Conservation (phyloP, 768 basidiomycete species). For the Cubamyces lactineus region DNA sequence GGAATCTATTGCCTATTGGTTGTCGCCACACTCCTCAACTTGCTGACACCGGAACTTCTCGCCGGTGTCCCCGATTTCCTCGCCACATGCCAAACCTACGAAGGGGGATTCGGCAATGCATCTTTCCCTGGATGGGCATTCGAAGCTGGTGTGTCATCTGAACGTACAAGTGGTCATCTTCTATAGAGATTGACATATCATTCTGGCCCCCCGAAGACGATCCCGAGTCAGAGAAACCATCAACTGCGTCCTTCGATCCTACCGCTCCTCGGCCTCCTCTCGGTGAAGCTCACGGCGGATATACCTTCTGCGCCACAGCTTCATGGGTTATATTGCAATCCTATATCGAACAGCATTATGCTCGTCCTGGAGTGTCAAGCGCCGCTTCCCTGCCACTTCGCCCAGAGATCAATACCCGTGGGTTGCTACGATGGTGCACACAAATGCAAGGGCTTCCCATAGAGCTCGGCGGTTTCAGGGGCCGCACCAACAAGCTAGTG, state of each 20-base stretch:
- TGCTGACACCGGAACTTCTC: conserved; percentile 89
- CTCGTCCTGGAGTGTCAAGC: not conserved
- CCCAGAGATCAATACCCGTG: conserved; percentile 57
- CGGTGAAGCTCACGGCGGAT: conserved; percentile 97
- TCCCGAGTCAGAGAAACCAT: not conserved
- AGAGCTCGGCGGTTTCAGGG: conserved; percentile 91
- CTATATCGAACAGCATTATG: conserved; percentile 39
- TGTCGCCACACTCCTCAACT: conserved; percentile 77
- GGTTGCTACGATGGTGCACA: conserved; percentile 78
- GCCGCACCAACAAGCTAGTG: conserved; percentile 96
- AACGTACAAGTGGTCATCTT: not conserved
- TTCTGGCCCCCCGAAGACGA: conserved; percentile 10
- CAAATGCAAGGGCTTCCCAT: conserved; percentile 82
- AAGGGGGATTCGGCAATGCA: conserved; percentile 76
- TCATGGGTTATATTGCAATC: conserved; percentile 80
- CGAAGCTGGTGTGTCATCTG: conserved; percentile 21
- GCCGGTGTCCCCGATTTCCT: conserved; percentile 77
- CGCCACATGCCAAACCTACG: conserved; percentile 93
- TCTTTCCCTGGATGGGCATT: conserved; percentile 35
- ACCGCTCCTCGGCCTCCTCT: conserved; percentile 67
- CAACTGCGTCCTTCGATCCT: conserved; percentile 27
- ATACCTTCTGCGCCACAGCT: conserved; percentile 92
- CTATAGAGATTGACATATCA: not conserved
- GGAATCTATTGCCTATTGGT: conserved; percentile 93
- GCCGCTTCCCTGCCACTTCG: conserved; percentile 23